Percentiles rank a stretch among this genome's conserved stretches.
These are phyloP conservation scores for Aristolochia californica DNA, from an alignment of 164 flowering plant species.

Conservation along the genomic window DNA sequence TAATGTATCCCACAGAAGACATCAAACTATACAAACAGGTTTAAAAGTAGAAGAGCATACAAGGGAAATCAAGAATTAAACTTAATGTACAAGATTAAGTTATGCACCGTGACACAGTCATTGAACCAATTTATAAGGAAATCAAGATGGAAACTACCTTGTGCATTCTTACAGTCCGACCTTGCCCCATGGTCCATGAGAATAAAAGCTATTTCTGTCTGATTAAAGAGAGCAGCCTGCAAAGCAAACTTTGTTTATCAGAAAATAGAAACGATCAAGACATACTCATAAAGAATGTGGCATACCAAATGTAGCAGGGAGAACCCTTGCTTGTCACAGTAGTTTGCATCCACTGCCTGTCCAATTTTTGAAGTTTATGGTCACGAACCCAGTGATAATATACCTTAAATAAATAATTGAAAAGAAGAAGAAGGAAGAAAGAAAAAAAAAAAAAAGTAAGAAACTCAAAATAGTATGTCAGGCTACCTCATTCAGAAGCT, in stretches of 20 bases:
- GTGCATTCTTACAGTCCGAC: conserved; percentile 66
- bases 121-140: not conserved
- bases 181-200: conserved; percentile 87
- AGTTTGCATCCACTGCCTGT: conserved; percentile 96
- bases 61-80: too few species aligned
- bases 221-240: conserved; percentile 91
- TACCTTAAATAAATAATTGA: too few species aligned
- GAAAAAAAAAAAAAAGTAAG: too few species aligned
- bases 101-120: not conserved
- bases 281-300: conserved; percentile 4
- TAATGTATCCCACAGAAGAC: too few species aligned
- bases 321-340: conserved; percentile 83
- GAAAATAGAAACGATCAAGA: not conserved
- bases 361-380: conserved; percentile 4
- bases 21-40: too few species aligned
- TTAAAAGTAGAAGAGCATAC: not conserved
- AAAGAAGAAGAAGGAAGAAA: too few species aligned
- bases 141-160: conserved; percentile 37
- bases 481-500: conserved; percentile 68
- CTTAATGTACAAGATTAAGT: not conserved
- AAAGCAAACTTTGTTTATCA: conserved; percentile 7
- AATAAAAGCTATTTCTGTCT: conserved; percentile 69
- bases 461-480: too few species aligned
- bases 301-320: conserved; percentile 86
- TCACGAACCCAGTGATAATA: too few species aligned